Conservation (phyloP, 2,329 filamentous ascomycete genomes). For the Cercospora zeina region DNA sequence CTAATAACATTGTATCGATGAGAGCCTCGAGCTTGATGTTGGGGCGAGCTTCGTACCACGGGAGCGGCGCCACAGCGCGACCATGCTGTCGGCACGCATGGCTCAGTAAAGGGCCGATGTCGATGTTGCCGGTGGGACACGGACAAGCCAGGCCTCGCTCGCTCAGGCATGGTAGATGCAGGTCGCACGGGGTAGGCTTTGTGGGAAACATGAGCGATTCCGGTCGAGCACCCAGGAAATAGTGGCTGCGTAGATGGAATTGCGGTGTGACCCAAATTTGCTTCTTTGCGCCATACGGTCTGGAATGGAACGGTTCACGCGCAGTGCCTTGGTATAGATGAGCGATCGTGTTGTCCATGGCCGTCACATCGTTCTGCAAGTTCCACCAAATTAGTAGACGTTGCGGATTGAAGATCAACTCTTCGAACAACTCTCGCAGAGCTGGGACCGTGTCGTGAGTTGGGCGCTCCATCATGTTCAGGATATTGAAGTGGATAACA, state of each 20-base stretch:
- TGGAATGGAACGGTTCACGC: not conserved
- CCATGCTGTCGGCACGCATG: not conserved
- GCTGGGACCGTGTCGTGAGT: not conserved
- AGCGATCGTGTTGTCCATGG: not conserved
- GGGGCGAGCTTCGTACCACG: not conserved
- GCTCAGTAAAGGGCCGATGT: not conserved
- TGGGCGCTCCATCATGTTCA: not conserved
- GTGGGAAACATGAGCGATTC: not conserved
- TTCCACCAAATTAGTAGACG: not conserved
- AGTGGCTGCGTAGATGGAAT: not conserved
- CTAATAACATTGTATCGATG: not conserved
- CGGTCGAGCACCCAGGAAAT: not conserved
- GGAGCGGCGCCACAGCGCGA: not conserved
- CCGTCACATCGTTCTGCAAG: not conserved
- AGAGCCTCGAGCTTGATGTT: not conserved
- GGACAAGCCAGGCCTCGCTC: not conserved
- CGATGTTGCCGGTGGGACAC: not conserved
- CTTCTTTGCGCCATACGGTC: not conserved
- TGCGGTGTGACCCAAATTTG: not conserved
- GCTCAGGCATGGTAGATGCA: not conserved
- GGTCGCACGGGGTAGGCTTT: not conserved
- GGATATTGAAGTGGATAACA: constrained; percentile 3
- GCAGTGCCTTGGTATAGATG: not conserved
- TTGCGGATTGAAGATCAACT: not conserved
- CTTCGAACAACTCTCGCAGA: not conserved